Percentiles rank a stretch among this genome's conserved stretches.
Evolutionary conservation across 1,284 basidiomycete genomes (phyloP).

Genomic region (Golubevia sp.): DNA sequence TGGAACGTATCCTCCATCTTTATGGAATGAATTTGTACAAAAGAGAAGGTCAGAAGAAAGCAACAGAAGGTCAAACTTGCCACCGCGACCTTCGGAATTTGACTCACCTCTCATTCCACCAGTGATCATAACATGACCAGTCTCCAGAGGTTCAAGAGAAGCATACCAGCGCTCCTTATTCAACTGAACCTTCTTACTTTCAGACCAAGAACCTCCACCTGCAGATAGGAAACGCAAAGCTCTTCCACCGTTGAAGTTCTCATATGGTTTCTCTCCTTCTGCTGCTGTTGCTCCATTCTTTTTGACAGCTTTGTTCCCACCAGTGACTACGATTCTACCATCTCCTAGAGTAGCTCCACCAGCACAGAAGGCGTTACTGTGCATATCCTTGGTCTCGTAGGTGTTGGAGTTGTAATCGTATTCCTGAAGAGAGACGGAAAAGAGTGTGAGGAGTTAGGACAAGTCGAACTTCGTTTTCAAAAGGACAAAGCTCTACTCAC

Average conservation of each 20-base stretch:
- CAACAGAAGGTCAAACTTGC: too few species aligned
- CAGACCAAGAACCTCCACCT: conserved; percentile 36
- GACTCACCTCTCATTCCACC: conserved; percentile 39
- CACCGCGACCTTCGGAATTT: too few species aligned
- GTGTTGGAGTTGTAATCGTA: conserved; percentile 36
- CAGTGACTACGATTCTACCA: conserved; percentile 37
- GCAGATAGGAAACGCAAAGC: conserved; percentile 35
- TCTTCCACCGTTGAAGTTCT: conserved; percentile 34
- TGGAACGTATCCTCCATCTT: conserved; percentile 42
- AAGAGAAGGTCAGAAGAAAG: too few species aligned
- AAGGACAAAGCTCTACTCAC: too few species aligned
- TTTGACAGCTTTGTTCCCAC: conserved; percentile 4
- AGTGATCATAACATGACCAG: conserved; percentile 35
- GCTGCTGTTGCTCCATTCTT: conserved; percentile 26
- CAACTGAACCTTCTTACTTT: conserved; percentile 24
- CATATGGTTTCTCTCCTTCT: conserved; percentile 24
- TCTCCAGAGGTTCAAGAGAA: conserved; percentile 37
- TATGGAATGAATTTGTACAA: too few species aligned
- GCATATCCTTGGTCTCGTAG: conserved; percentile 28
- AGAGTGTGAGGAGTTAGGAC: too few species aligned
- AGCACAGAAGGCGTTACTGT: conserved; percentile 51
- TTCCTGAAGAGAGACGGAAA: conserved; percentile 17
- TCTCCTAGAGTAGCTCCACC: conserved; percentile 41
- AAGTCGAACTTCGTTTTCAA: too few species aligned
- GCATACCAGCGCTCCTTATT: conserved; percentile 51